Conservation (phyloP, 176 grass and related monocot genomes). For the Cocos nucifera region DNA sequence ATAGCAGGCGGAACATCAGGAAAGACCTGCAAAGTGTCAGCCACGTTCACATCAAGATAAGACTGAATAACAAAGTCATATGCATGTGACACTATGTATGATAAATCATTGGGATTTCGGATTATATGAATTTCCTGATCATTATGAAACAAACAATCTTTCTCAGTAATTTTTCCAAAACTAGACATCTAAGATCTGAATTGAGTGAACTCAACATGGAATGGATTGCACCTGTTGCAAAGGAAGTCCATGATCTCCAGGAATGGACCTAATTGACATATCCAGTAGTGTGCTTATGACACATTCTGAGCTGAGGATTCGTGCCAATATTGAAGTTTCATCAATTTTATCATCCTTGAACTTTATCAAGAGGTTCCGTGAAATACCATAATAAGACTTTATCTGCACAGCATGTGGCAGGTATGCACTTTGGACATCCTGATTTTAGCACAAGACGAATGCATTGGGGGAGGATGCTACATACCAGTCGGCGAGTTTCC, state of each 20-base stretch:
- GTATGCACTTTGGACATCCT: background rate
- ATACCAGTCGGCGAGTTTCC: conserved; percentile 73
- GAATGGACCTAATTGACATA: conserved; percentile 78
- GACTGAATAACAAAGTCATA: too few species aligned
- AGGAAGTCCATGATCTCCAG: conserved; percentile 83
- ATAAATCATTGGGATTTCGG: too few species aligned
- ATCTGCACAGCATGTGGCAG: conserved; percentile 34
- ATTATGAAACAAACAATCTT: too few species aligned
- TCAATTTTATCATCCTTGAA: conserved; percentile 95
- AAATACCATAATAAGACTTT: conserved; percentile 95
- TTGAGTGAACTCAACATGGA: background rate
- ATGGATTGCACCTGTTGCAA: conserved; percentile 61
- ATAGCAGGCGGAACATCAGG: conserved; percentile 91
- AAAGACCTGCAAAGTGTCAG: conserved; percentile 39
- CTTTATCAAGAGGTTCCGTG: conserved; percentile 85
- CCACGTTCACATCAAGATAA: too few species aligned
- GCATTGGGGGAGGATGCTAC: background rate
- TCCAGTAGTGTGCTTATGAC: conserved; percentile 80
- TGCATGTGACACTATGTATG: too few species aligned
- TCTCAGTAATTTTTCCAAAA: too few species aligned
- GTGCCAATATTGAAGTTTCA: conserved; percentile 70
- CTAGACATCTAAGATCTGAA: background rate
- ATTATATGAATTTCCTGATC: too few species aligned
- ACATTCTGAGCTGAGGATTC: conserved; percentile 78
- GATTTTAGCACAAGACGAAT: background rate